These are phyloP conservation scores for Oehlia diaphana DNA, from an alignment of 192 early-diverging fungal species.

Conservation along the genomic window DNA sequence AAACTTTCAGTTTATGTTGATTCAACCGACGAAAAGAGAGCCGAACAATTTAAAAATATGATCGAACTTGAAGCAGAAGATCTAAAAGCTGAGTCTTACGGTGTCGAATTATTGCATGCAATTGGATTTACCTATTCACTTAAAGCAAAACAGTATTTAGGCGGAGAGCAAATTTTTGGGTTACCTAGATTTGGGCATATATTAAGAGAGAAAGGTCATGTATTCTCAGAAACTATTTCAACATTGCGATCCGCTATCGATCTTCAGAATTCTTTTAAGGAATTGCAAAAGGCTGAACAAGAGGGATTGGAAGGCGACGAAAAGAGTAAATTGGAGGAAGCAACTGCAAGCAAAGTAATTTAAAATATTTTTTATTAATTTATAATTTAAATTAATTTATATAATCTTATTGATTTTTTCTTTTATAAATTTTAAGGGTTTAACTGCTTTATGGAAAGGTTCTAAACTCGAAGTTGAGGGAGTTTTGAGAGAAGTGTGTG, in stretches of 20 bases:
- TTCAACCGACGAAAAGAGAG: constrained; percentile 36
- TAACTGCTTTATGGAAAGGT: constrained; percentile 91
- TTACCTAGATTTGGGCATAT: constrained; percentile 69
- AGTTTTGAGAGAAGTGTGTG: constrained; percentile 92
- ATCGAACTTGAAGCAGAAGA: constrained; percentile 81
- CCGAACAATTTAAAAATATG: constrained; percentile 66
- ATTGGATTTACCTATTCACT: constrained; percentile 90
- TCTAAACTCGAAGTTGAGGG: constrained; percentile 94
- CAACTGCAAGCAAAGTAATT: constrained; percentile 59
- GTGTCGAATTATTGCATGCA: constrained; percentile 89
- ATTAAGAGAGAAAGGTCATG: constrained; percentile 88
- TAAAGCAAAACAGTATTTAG: constrained; percentile 84
- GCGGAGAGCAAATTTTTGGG: constrained; percentile 69
- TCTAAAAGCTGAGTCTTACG: constrained; percentile 88
- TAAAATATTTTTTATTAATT: neutral
- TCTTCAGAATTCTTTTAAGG: constrained; percentile 85
- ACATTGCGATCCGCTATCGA: constrained; percentile 92
- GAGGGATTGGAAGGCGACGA: constrained; percentile 69
- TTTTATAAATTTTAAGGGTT: constrained; percentile 53
- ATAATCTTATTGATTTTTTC: neutral
- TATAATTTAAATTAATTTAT: neutral
- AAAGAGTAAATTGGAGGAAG: constrained; percentile 66
- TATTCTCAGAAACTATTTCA: constrained; percentile 86
- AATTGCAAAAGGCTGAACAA: constrained; percentile 90
- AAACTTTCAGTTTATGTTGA: constrained; percentile 83